A percentile compares a stretch with the other conserved stretches of the same genome.
phyloP scores from a whole-genome alignment of 257 asterid genomes.

The Salvia miltiorrhiza region DNA sequence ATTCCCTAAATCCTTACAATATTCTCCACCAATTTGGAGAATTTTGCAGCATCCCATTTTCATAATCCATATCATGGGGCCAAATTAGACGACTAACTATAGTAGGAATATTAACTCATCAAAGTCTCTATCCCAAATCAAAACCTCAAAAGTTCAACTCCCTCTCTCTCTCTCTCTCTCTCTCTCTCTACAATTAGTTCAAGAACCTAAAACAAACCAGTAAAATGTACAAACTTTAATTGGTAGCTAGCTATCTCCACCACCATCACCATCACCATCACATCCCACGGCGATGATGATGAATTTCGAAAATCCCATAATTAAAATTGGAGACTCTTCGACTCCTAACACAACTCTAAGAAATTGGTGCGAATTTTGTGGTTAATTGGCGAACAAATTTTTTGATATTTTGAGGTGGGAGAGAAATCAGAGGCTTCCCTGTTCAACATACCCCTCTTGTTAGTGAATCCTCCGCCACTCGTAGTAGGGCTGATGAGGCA shows the following conservation, averaged over 20 bases:
- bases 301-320: not conserved
- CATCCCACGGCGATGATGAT: slow-evolving; percentile 34
- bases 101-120: slow-evolving; percentile 23
- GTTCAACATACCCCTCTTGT: slow-evolving; percentile 42
- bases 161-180: slow-evolving; percentile 29
- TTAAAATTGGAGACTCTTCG: not conserved
- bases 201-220: slow-evolving; percentile 58
- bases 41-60: slow-evolving; percentile 39
- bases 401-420: slow-evolving; percentile 56
- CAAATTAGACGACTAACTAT: slow-evolving; percentile 31
- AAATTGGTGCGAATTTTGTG: slow-evolving; percentile 36
- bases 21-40: slow-evolving; percentile 55
- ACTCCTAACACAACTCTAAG: not conserved
- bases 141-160: slow-evolving; percentile 42
- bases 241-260: slow-evolving; percentile 25
- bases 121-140: slow-evolving; percentile 45
- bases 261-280: slow-evolving; percentile 34
- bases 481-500: slow-evolving; percentile 30
- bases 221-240: slow-evolving; percentile 43
- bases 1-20: slow-evolving; percentile 36
- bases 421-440: slow-evolving; percentile 38
- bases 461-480: slow-evolving; percentile 39
- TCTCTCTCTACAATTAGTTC: slow-evolving; percentile 38
- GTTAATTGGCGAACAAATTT: slow-evolving; percentile 53
- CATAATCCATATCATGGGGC: slow-evolving; percentile 34